Conservation (phyloP, 2,329 filamentous ascomycete genomes). For the Colletotrichum sublineola region DNA sequence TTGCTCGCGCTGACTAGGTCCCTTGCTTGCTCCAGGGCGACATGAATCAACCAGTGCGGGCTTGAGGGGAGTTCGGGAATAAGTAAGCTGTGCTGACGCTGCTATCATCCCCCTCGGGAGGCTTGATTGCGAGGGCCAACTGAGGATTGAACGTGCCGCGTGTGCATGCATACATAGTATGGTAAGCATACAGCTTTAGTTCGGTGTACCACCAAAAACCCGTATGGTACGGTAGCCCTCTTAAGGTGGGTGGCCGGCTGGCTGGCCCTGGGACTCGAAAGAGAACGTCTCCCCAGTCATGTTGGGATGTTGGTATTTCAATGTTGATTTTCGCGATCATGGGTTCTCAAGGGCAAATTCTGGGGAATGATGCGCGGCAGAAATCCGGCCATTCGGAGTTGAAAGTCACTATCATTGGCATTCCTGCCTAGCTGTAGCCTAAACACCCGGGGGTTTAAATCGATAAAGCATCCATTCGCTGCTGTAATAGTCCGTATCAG, state of each 20-base stretch:
- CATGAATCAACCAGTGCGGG: conserved; percentile 16
- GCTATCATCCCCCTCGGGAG: conserved; percentile 4
- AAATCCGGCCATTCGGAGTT: neutral
- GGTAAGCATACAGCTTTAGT: conserved; percentile 15
- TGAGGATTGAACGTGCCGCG: conserved; percentile 14
- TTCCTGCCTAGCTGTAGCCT: conserved; percentile 7
- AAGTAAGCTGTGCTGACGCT: conserved; percentile 28
- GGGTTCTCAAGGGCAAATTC: conserved; percentile 14
- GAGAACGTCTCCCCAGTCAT: conserved; percentile 25
- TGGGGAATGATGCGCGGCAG: neutral
- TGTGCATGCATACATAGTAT: conserved; percentile 23
- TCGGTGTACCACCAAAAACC: conserved; percentile 5
- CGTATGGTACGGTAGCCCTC: conserved; percentile 2
- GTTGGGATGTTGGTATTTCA: conserved; percentile 1
- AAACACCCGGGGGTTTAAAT: neutral
- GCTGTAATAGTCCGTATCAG: conserved; percentile 6
- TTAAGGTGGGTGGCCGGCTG: neutral
- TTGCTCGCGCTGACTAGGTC: conserved; percentile 35
- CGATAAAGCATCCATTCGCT: neutral
- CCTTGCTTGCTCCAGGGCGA: conserved; percentile 32
- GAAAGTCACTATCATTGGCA: conserved; percentile 2
- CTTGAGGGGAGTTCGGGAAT: conserved; percentile 21
- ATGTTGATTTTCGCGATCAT: neutral
- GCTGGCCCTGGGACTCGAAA: neutral
- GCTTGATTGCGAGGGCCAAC: conserved; percentile 6